Conservation (phyloP, 164 flowering plant genomes). For the Annona cherimola region DNA sequence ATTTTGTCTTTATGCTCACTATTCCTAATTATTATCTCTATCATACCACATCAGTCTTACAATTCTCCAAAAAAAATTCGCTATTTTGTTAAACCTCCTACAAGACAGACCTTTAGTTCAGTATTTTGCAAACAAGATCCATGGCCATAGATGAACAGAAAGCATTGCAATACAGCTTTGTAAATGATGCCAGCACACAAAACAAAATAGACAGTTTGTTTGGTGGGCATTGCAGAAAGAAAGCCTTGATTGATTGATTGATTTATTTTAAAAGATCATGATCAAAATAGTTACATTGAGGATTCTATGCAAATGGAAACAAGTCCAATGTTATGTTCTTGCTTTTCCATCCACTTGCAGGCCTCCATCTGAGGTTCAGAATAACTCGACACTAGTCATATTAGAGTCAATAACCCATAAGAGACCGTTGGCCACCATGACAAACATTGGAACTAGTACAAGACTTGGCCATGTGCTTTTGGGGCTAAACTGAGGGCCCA, state of each 20-base stretch:
- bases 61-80: too few relatives aligned
- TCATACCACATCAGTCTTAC: too few relatives aligned
- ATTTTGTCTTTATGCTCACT: too few relatives aligned
- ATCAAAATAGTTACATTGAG: background rate
- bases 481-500: background rate
- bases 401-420: background rate
- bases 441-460: background rate
- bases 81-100: too few relatives aligned
- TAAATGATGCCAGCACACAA: background rate
- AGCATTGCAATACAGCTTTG: background rate
- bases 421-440: background rate
- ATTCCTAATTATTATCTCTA: too few relatives aligned
- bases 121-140: too few relatives aligned
- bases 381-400: background rate
- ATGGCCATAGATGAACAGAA: too few relatives aligned
- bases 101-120: too few relatives aligned
- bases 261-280: background rate
- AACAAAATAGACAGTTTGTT: background rate
- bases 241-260: background rate
- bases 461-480: background rate
- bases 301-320: background rate
- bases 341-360: background rate
- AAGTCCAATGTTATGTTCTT: background rate
- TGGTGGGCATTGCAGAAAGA: background rate
- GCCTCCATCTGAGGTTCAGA: background rate